phyloP scores from a whole-genome alignment of 768 basidiomycete species.

The Leccinum broughii region DNA sequence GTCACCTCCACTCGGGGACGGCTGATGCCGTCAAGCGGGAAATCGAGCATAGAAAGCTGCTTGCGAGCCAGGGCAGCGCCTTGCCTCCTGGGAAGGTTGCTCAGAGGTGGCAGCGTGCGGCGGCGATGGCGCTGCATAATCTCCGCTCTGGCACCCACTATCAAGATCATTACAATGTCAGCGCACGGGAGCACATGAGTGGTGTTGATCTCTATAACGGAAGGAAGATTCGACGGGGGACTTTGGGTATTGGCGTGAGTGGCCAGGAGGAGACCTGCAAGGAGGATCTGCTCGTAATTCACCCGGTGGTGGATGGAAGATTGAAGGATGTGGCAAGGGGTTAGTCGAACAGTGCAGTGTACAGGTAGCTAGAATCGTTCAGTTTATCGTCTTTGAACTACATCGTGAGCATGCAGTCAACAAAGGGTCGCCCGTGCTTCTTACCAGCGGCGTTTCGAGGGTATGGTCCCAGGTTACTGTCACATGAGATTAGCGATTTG shows the following conservation, averaged over 20 bases:
- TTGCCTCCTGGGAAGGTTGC: constrained; percentile 24
- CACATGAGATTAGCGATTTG: no score
- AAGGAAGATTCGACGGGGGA: constrained; percentile 41
- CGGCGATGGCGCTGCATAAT: constrained; percentile 42
- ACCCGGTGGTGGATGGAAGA: constrained; percentile 67
- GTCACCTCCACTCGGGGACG: constrained; percentile 46
- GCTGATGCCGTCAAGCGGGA: constrained; percentile 48
- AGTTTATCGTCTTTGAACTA: background rate
- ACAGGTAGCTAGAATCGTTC: background rate
- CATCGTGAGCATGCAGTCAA: background rate
- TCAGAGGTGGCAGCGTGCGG: constrained; percentile 52
- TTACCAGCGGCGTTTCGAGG: no score
- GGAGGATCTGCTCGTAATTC: constrained; percentile 56
- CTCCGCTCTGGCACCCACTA: constrained; percentile 55
- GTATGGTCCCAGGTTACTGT: no score
- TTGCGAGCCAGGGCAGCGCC: constrained; percentile 22
- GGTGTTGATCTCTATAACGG: constrained; percentile 75
- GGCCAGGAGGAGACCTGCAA: constrained; percentile 25
- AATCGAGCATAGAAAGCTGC: constrained; percentile 39
- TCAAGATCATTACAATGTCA: constrained; percentile 57
- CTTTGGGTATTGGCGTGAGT: constrained; percentile 16
- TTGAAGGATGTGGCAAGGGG: constrained; percentile 52
- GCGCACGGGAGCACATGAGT: constrained; percentile 74
- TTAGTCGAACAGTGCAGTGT: constrained; percentile 2
- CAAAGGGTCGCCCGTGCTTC: no score